Evolutionary conservation across 2,329 filamentous ascomycete genomes (phyloP).

Genomic region (Paraconiothyrium brasiliense): DNA sequence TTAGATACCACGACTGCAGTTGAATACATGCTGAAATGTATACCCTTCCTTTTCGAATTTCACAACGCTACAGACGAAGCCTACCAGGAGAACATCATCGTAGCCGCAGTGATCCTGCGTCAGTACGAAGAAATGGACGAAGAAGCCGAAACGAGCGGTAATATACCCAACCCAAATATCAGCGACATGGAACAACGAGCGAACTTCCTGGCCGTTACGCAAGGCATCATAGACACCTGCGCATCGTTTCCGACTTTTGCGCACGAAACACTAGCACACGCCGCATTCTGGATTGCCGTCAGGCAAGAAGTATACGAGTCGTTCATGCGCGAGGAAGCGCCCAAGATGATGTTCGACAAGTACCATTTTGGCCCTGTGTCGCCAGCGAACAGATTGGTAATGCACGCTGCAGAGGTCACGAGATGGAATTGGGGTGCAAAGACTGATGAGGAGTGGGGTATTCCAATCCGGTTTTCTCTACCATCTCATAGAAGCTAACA

Average conservation of each 20-base stretch:
- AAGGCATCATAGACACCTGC: slow-evolving; percentile 1
- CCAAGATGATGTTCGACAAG: background rate
- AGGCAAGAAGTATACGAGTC: slow-evolving; percentile 10
- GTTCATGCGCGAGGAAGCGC: slow-evolving; percentile 1
- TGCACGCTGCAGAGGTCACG: slow-evolving; percentile 8
- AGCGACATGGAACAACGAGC: background rate
- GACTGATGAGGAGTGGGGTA: slow-evolving; percentile 11
- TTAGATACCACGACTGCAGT: slow-evolving; percentile 1
- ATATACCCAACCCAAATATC: background rate
- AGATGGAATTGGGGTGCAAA: slow-evolving; percentile 3
- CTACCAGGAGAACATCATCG: slow-evolving; percentile 10
- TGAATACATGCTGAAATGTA: slow-evolving; percentile 13
- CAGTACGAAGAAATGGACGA: slow-evolving; percentile 12
- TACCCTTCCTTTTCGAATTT: slow-evolving; percentile 4
- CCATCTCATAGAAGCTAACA: background rate
- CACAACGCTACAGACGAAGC: slow-evolving; percentile 2
- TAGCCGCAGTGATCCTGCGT: slow-evolving; percentile 9
- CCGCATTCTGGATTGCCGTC: slow-evolving; percentile 8
- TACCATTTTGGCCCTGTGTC: background rate
- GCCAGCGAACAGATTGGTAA: slow-evolving; percentile 1
- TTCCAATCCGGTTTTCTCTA: background rate
- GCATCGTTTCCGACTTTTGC: background rate
- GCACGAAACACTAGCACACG: background rate
- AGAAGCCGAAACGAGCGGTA: background rate
- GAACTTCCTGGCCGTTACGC: slow-evolving; percentile 8